Evolutionary conservation across 352 stramenopile genomes (phyloP).

Genomic region (Globisporangium takayamanum): DNA sequence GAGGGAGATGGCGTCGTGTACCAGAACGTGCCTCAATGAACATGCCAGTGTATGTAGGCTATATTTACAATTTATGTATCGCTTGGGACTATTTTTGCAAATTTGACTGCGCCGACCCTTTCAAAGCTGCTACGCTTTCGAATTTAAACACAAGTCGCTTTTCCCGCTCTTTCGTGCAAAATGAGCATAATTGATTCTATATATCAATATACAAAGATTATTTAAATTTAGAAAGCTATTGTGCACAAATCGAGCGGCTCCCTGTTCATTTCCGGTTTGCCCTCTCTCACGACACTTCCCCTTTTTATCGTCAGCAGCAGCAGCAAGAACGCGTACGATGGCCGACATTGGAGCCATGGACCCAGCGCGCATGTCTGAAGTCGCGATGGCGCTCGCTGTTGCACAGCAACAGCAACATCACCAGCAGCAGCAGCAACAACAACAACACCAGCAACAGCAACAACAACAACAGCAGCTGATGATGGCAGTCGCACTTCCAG

Average conservation of each 20-base stretch:
- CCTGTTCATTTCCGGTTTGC: background rate
- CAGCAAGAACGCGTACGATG: background rate
- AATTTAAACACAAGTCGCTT: background rate
- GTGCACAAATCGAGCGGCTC: too few species aligned
- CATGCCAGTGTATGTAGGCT: too few species aligned
- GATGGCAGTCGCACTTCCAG: background rate
- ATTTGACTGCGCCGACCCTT: background rate
- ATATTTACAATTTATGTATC: too few species aligned
- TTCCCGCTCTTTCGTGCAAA: background rate
- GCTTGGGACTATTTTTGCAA: too few species aligned
- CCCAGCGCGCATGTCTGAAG: background rate
- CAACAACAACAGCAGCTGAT: background rate
- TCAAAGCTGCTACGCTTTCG: background rate
- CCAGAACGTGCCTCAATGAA: too few species aligned
- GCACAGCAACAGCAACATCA: background rate
- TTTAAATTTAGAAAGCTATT: background rate
- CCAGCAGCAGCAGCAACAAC: background rate
- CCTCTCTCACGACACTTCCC: conserved; percentile 2
- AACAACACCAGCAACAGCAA: background rate
- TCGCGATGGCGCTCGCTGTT: background rate
- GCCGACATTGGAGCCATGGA: conserved; percentile 1
- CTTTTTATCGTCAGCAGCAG: conserved; percentile 1
- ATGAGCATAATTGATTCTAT: background rate
- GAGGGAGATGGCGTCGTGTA: too few species aligned
- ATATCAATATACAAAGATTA: background rate